Evolutionary conservation across 768 basidiomycete species (phyloP).

Genomic region (Dentipellis sp.): DNA sequence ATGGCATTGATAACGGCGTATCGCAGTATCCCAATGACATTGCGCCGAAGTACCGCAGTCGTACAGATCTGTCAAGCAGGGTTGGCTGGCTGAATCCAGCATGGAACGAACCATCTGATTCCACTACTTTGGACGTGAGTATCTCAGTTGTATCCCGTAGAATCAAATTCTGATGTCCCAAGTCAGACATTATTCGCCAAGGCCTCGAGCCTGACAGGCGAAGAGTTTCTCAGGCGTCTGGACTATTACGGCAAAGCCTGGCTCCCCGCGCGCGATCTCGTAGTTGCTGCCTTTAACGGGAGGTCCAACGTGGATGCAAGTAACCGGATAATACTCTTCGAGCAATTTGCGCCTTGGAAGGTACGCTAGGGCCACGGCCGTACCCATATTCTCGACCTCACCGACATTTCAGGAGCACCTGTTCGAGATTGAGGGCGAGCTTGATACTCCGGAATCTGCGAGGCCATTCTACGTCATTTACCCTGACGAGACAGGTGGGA

Average conservation of each 20-base stretch:
- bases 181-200: slow-evolving; percentile 39
- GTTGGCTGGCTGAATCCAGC: slow-evolving; percentile 80
- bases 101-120: slow-evolving; percentile 79
- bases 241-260: slow-evolving; percentile 83
- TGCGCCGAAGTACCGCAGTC: slow-evolving; percentile 59
- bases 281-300: slow-evolving; percentile 47
- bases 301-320: slow-evolving; percentile 53
- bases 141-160: neutral
- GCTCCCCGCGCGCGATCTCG: slow-evolving; percentile 84
- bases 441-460: slow-evolving; percentile 31
- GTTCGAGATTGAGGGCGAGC: slow-evolving; percentile 71
- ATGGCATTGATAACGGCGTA: slow-evolving; percentile 93
- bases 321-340: slow-evolving; percentile 74
- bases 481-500: slow-evolving; percentile 65
- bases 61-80: slow-evolving; percentile 80
- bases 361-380: slow-evolving; percentile 25
- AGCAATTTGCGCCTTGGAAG: slow-evolving; percentile 85
- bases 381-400: neutral
- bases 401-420: slow-evolving; percentile 65
- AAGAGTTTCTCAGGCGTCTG: slow-evolving; percentile 74
- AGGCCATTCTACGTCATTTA: slow-evolving; percentile 83
- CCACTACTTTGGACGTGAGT: slow-evolving; percentile 66
- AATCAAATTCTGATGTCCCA: neutral
- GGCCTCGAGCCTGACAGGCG: slow-evolving; percentile 76
- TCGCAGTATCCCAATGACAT: slow-evolving; percentile 64